These are phyloP conservation scores for Chloris gayana DNA, from an alignment of 176 grass and related monocot genomes.

Conservation along the genomic window DNA sequence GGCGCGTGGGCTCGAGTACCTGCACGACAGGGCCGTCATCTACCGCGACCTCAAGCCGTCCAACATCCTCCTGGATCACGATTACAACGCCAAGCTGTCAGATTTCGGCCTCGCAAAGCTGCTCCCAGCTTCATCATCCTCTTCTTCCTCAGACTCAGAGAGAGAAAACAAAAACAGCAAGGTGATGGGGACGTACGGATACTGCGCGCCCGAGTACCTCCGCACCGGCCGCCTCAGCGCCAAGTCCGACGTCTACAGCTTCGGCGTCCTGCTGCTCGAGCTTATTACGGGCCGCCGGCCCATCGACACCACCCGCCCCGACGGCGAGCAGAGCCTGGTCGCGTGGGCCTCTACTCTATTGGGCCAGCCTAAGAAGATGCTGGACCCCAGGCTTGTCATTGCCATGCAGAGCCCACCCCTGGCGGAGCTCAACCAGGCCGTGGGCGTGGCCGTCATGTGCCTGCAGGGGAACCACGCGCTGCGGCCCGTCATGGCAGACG, in stretches of 20 bases:
- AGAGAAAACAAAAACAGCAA: neutral
- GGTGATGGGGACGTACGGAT: constrained; percentile 59
- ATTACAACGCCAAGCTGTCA: constrained; percentile 45
- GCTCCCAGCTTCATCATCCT: neutral
- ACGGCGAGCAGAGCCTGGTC: constrained; percentile 57
- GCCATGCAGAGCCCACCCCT: neutral
- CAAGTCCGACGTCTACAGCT: constrained; percentile 64
- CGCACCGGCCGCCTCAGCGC: constrained; percentile 32
- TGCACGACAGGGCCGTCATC: constrained; percentile 53
- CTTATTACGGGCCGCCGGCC: constrained; percentile 52
- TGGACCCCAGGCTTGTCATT: constrained; percentile 38
- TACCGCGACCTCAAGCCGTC: constrained; percentile 68
- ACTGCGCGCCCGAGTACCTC: constrained; percentile 54
- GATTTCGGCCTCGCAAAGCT: constrained; percentile 54
- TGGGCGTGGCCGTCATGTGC: constrained; percentile 63
- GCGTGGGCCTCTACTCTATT: constrained; percentile 53
- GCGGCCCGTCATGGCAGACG: constrained; percentile 60
- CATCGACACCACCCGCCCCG: constrained; percentile 42
- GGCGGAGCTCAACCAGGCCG: constrained; percentile 48
- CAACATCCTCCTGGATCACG: constrained; percentile 55
- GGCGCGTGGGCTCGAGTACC: constrained; percentile 43
- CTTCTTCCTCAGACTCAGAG: rapidly evolving
- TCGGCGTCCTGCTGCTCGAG: constrained; percentile 63
- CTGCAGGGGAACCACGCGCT: constrained; percentile 52
- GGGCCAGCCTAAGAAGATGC: constrained; percentile 44